phyloP scores from a whole-genome alignment of 768 basidiomycete species.

The Mycena filopes region DNA sequence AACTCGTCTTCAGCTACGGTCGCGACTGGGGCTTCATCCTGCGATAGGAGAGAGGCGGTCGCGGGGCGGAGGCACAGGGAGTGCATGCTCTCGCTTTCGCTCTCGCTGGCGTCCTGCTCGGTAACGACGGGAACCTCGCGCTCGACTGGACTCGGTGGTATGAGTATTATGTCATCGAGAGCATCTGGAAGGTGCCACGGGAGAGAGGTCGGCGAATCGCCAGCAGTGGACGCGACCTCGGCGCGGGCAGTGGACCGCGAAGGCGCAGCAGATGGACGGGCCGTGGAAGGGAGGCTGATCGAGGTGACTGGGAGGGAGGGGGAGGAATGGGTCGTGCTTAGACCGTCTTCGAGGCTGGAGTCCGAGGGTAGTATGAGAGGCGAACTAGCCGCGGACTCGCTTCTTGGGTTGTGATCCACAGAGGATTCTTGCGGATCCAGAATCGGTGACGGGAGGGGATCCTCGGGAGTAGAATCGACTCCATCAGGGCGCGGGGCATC shows the following conservation, averaged over 20 bases:
- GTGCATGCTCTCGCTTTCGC: slow-evolving; percentile 18
- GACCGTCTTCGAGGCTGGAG: neutral
- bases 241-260: neutral
- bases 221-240: neutral
- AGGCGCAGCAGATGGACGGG: neutral
- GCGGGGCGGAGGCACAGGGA: slow-evolving; percentile 3
- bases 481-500: neutral
- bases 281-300: slow-evolving; percentile 1
- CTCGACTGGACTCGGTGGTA: slow-evolving; percentile 1
- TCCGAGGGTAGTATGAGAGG: neutral
- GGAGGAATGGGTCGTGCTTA: neutral
- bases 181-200: neutral
- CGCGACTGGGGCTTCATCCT: neutral
- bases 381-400: neutral
- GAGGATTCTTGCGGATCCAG: no score
- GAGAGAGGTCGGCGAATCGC: neutral
- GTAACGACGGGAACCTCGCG: neutral
- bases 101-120: neutral
- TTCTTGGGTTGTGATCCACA: no score
- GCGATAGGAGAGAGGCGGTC: neutral
- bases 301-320: slow-evolving; percentile 1
- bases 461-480: neutral
- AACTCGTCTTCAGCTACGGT: neutral
- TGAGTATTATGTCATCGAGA: slow-evolving; percentile 1
- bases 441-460: no score